These are phyloP conservation scores for Candida pseudoglaebosa DNA, from an alignment of 805 yeast genomes.

Conservation along the genomic window DNA sequence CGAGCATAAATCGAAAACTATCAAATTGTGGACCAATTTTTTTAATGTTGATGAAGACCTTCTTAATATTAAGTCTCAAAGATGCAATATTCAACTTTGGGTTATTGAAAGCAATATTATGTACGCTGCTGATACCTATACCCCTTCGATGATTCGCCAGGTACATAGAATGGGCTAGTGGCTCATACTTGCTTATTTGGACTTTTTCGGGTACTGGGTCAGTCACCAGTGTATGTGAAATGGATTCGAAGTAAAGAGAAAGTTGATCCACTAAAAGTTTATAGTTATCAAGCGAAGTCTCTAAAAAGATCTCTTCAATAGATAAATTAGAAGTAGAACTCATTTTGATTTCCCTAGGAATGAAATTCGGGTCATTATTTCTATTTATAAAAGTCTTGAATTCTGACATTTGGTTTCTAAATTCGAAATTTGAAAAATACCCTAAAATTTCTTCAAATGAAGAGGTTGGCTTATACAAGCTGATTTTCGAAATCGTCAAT, in stretches of 20 bases:
- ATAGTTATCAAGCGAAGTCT: constrained; percentile 10
- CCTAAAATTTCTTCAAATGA: constrained; percentile 13
- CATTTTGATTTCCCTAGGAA: constrained; percentile 17
- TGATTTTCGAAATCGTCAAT: constrained; percentile 30
- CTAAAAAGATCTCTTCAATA: constrained; percentile 13
- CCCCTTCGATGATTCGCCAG: constrained; percentile 12
- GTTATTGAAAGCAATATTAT: constrained; percentile 15
- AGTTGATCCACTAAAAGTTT: constrained; percentile 9
- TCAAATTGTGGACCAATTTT: constrained; percentile 24
- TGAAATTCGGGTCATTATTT: constrained; percentile 9
- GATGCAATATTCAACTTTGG: constrained; percentile 37
- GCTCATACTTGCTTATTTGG: constrained; percentile 1
- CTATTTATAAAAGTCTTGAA: constrained; percentile 21
- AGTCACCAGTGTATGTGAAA: background rate
- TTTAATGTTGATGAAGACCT: constrained; percentile 14
- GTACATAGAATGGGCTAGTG: background rate
- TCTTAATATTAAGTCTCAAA: constrained; percentile 23
- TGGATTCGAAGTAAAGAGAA: constrained; percentile 8
- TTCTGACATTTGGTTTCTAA: constrained; percentile 21
- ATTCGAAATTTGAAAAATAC: constrained; percentile 21
- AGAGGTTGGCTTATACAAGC: constrained; percentile 13
- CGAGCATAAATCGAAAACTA: constrained; percentile 13
- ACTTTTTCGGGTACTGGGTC: too few relatives aligned
- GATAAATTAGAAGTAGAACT: constrained; percentile 14
- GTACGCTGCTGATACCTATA: constrained; percentile 11